Conservation (phyloP, 2,329 filamentous ascomycete species). For the Boeremia exigua region DNA sequence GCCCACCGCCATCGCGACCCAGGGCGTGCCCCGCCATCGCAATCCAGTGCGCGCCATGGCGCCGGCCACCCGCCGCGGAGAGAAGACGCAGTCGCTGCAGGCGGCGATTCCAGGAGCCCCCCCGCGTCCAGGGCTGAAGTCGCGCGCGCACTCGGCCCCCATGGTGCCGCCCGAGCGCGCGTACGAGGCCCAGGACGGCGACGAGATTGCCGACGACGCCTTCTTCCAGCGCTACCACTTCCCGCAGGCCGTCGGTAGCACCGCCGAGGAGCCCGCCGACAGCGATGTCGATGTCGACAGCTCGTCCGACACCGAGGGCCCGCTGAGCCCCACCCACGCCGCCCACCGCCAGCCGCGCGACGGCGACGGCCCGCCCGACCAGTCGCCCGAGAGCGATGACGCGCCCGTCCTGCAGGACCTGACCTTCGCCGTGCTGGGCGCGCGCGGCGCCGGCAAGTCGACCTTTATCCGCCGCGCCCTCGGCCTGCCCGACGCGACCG, state of each 20-base stretch:
- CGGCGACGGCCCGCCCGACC: slow-evolving; percentile 1
- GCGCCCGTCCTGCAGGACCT: slow-evolving; percentile 56
- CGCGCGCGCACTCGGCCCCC: slow-evolving; percentile 48
- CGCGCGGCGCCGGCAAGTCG: slow-evolving; percentile 62
- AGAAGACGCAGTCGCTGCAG: slow-evolving; percentile 30
- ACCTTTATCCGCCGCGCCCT: slow-evolving; percentile 65
- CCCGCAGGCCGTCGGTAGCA: slow-evolving; percentile 32
- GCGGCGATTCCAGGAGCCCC: not conserved
- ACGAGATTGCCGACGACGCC: slow-evolving; percentile 47
- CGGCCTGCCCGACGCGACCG: slow-evolving; percentile 56
- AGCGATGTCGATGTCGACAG: slow-evolving; percentile 40
- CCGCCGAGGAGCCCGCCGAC: slow-evolving; percentile 28
- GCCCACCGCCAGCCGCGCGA: slow-evolving; percentile 29
- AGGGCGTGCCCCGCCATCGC: no score
- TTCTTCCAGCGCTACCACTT: slow-evolving; percentile 53
- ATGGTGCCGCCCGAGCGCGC: no score
- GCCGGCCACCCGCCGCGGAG: slow-evolving; percentile 11
- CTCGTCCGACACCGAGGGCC: slow-evolving; percentile 48
- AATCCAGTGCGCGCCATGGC: slow-evolving; percentile 1
- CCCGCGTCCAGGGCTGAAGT: slow-evolving; percentile 41
- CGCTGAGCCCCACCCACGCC: slow-evolving; percentile 46
- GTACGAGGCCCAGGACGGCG: slow-evolving; percentile 65
- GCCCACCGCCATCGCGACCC: not conserved
- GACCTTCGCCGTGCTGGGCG: slow-evolving; percentile 65
- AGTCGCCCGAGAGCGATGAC: slow-evolving; percentile 35